Evolutionary conservation across 1,284 basidiomycete genomes (phyloP).

Genomic region (Leucoagaricus sp.): DNA sequence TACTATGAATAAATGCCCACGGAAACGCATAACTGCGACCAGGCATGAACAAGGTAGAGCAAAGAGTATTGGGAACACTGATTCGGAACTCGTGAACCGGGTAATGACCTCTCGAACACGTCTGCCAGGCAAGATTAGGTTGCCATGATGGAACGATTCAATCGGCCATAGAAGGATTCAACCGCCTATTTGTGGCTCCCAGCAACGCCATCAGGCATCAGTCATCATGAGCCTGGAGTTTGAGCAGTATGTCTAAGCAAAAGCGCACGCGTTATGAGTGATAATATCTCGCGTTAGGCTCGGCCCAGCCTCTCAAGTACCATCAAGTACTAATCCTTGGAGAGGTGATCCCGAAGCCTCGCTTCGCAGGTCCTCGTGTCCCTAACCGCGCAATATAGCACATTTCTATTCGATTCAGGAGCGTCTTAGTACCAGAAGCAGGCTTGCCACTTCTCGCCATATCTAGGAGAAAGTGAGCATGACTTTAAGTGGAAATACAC

Average conservation of each 20-base stretch:
- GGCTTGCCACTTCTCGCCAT: neutral
- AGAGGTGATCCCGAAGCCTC: neutral
- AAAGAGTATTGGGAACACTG: too few species aligned
- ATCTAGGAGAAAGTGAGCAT: neutral
- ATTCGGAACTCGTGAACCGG: neutral
- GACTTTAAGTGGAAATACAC: neutral
- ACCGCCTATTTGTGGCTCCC: neutral
- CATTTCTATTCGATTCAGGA: too few species aligned
- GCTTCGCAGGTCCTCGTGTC: neutral
- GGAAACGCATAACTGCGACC: neutral
- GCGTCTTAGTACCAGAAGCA: neutral
- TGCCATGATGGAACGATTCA: slow-evolving; percentile 3
- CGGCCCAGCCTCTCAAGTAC: neutral
- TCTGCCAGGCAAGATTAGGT: neutral
- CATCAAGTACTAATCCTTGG: neutral
- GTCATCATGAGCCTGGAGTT: slow-evolving; percentile 1
- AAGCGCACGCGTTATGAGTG: slow-evolving; percentile 4
- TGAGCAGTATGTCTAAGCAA: slow-evolving; percentile 4
- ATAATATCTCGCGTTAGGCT: neutral
- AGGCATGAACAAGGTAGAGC: too few species aligned
- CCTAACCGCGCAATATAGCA: neutral
- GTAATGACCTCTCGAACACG: neutral
- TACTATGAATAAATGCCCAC: neutral
- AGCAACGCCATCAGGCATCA: neutral
- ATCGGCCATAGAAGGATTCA: neutral